phyloP scores from a whole-genome alignment of 202 grass and related monocot genomes.

The Panicum virgatum region DNA sequence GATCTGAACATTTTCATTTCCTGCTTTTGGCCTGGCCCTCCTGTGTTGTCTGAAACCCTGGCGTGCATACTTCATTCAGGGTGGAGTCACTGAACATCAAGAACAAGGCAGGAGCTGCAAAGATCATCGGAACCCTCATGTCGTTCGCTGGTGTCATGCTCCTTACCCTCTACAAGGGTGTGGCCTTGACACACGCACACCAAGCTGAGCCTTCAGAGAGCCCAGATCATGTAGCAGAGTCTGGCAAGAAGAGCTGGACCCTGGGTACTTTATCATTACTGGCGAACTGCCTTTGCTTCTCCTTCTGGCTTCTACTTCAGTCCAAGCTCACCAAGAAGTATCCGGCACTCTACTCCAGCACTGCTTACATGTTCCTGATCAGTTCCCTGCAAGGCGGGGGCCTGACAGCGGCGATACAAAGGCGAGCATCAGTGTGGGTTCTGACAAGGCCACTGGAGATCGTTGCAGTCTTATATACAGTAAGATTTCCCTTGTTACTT shows the following conservation, averaged over 20 bases:
- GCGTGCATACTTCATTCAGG: slow-evolving; percentile 35
- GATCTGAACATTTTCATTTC: neutral
- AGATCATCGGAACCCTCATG: slow-evolving; percentile 53
- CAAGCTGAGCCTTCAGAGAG: slow-evolving; percentile 27
- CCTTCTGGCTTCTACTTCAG: slow-evolving; percentile 73
- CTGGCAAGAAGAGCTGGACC: slow-evolving; percentile 59
- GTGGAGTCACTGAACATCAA: slow-evolving; percentile 74
- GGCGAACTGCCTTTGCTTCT: slow-evolving; percentile 62
- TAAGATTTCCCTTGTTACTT: slow-evolving; percentile 40
- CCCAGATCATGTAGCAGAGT: slow-evolving; percentile 9
- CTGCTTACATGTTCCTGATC: slow-evolving; percentile 67
- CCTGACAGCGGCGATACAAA: slow-evolving; percentile 43
- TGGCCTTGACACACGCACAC: slow-evolving; percentile 56
- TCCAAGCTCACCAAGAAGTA: slow-evolving; percentile 71
- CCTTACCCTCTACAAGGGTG: slow-evolving; percentile 76
- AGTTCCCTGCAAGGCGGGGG: slow-evolving; percentile 46
- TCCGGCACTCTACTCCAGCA: slow-evolving; percentile 57
- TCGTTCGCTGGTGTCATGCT: slow-evolving; percentile 67
- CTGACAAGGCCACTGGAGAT: slow-evolving; percentile 56
- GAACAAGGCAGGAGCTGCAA: slow-evolving; percentile 64
- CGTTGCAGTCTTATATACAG: slow-evolving; percentile 46
- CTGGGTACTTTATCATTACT: slow-evolving; percentile 55
- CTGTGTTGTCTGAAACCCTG: neutral
- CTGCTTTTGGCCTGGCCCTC: slow-evolving; percentile 2
- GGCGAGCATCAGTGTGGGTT: slow-evolving; percentile 50